Percentiles rank a stretch among this genome's conserved stretches.
These are phyloP conservation scores for Tricholoma bakamatsutake DNA, from an alignment of 768 basidiomycete genomes.

Conservation along the genomic window DNA sequence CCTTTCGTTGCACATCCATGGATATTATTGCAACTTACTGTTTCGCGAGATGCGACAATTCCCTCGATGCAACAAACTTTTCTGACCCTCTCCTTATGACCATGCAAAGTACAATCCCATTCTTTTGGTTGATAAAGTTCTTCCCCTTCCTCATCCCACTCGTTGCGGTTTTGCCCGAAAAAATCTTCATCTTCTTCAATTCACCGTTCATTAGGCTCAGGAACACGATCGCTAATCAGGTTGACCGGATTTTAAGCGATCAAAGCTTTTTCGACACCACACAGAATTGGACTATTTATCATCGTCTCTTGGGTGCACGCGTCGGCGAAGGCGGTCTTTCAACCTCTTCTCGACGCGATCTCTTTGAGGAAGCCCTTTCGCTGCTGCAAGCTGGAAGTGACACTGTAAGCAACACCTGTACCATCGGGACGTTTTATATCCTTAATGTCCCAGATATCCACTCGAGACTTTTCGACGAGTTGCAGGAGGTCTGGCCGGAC, in stretches of 20 bases:
- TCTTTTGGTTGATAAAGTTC: conserved; percentile 26
- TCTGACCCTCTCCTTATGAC: conserved; percentile 26
- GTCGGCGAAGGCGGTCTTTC: not conserved
- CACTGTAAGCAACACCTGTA: conserved; percentile 32
- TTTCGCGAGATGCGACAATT: conserved; percentile 28
- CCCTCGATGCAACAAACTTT: conserved; percentile 28
- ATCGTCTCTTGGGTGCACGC: conserved; percentile 15
- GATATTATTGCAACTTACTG: conserved; percentile 39
- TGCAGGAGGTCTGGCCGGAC: conserved; percentile 30
- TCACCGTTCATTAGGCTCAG: conserved; percentile 7
- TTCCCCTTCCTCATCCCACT: conserved; percentile 23
- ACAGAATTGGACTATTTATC: conserved; percentile 16
- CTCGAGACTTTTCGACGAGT: conserved; percentile 25
- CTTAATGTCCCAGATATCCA: conserved; percentile 24
- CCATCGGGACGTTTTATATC: conserved; percentile 32
- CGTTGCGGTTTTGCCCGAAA: conserved; percentile 8
- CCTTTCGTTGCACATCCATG: conserved; percentile 35
- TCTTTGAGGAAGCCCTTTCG: conserved; percentile 29
- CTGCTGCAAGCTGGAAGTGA: conserved; percentile 35
- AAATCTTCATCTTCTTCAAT: conserved; percentile 5
- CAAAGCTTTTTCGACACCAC: conserved; percentile 4
- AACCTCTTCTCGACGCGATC: conserved; percentile 8
- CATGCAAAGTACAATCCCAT: conserved; percentile 23
- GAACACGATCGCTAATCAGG: conserved; percentile 7
- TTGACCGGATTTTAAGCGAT: conserved; percentile 12